Evolutionary conservation across 768 basidiomycete species (phyloP).

Genomic region (Fomitopsis serialis): DNA sequence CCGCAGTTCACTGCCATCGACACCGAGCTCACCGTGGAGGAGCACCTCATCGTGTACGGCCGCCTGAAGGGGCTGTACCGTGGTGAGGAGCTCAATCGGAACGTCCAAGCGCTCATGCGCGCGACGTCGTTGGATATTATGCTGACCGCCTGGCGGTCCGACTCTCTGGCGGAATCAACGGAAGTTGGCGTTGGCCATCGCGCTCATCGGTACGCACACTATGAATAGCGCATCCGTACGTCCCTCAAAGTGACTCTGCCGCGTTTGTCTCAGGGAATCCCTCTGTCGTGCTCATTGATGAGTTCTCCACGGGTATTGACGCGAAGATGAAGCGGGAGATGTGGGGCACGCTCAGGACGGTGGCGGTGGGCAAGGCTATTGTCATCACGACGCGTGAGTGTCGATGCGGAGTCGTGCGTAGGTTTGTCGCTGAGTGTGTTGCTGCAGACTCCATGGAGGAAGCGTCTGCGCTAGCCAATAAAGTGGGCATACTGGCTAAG

Average conservation of each 20-base stretch:
- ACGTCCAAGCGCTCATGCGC: slow-evolving; percentile 51
- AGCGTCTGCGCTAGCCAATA: slow-evolving; percentile 69
- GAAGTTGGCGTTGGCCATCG: slow-evolving; percentile 71
- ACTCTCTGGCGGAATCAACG: slow-evolving; percentile 79
- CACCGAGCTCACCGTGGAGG: slow-evolving; percentile 67
- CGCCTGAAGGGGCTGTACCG: slow-evolving; percentile 60
- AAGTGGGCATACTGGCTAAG: slow-evolving; percentile 72
- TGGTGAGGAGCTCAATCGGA: slow-evolving; percentile 44
- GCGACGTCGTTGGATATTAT: slow-evolving; percentile 57
- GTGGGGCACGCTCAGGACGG: slow-evolving; percentile 67
- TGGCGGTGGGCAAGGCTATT: slow-evolving; percentile 63
- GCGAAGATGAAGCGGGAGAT: slow-evolving; percentile 81
- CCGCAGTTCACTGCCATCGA: slow-evolving; percentile 85
- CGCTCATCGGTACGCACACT: slow-evolving; percentile 50
- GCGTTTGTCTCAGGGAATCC: slow-evolving; percentile 54
- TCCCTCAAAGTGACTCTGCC: too few relatives aligned
- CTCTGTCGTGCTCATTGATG: slow-evolving; percentile 73
- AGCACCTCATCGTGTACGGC: slow-evolving; percentile 70
- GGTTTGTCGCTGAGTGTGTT: neutral
- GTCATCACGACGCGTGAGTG: slow-evolving; percentile 66
- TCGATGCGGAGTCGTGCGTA: neutral
- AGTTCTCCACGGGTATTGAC: slow-evolving; percentile 80
- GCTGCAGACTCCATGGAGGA: slow-evolving; percentile 76
- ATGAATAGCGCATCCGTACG: neutral
- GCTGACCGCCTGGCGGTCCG: slow-evolving; percentile 69